Evolutionary conservation across 1,284 basidiomycete species (phyloP).

Genomic region (Athelia sp.): DNA sequence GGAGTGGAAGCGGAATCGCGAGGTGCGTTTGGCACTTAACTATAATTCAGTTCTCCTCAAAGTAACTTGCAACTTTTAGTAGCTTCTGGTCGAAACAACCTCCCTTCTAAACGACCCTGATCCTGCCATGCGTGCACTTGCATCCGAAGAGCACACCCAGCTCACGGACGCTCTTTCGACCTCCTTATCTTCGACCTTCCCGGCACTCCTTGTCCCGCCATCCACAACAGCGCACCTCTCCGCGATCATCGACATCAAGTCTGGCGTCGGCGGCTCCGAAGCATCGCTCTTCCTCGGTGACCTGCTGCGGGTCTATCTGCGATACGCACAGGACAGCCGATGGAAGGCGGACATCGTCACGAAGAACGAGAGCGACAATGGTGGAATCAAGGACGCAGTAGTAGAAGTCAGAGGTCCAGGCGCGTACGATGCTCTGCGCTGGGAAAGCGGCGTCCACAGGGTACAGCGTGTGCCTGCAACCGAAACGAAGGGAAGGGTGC

Average conservation of each 20-base stretch:
- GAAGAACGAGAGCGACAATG: constrained; percentile 49
- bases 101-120: constrained; percentile 74
- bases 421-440: constrained; percentile 77
- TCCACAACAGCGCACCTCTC: constrained; percentile 64
- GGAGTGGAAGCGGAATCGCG: constrained; percentile 36
- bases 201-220: constrained; percentile 67
- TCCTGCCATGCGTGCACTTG: constrained; percentile 71
- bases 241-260: constrained; percentile 86
- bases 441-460: constrained; percentile 94
- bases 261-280: constrained; percentile 92
- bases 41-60: neutral
- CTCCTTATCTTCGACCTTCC: constrained; percentile 54
- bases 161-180: constrained; percentile 46
- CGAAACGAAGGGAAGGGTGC: constrained; percentile 81
- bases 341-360: constrained; percentile 56
- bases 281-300: constrained; percentile 80
- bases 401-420: constrained; percentile 77
- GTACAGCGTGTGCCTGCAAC: constrained; percentile 94
- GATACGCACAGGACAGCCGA: constrained; percentile 48
- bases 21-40: constrained; percentile 29
- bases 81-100: constrained; percentile 64
- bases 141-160: constrained; percentile 60
- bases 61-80: constrained; percentile 19
- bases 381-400: constrained; percentile 80
- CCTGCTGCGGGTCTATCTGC: constrained; percentile 80